A percentile compares a stretch with the other conserved stretches of the same genome.
phyloP scores from a whole-genome alignment of 805 yeast species.

The Kregervanrija delftensis region DNA sequence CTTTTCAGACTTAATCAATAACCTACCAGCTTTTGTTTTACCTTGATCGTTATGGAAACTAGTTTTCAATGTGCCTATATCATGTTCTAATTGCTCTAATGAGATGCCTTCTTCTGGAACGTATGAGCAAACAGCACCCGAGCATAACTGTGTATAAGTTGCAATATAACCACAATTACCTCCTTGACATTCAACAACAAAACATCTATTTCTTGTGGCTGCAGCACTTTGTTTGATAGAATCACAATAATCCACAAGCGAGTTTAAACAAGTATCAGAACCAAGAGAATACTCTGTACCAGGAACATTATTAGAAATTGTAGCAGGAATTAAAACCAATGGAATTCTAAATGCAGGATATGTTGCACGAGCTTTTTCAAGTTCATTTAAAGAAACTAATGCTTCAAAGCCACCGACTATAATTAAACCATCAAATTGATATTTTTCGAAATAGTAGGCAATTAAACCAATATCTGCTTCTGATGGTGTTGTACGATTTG shows the following conservation, averaged over 20 bases:
- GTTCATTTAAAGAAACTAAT: slow-evolving; percentile 61
- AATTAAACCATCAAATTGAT: slow-evolving; percentile 61
- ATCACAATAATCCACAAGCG: slow-evolving; percentile 67
- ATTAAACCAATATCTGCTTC: slow-evolving; percentile 62
- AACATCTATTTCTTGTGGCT: slow-evolving; percentile 70
- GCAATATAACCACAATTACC: slow-evolving; percentile 81
- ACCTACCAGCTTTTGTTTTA: slow-evolving; percentile 59
- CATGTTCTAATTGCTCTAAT: slow-evolving; percentile 55
- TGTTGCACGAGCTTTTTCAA: slow-evolving; percentile 49
- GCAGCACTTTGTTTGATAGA: slow-evolving; percentile 75
- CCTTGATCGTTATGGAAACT: slow-evolving; percentile 59
- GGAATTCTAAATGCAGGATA: slow-evolving; percentile 75
- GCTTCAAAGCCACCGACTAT: slow-evolving; percentile 82
- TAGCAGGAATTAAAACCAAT: slow-evolving; percentile 72
- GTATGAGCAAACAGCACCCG: slow-evolving; percentile 70
- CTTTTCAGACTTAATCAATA: slow-evolving; percentile 59
- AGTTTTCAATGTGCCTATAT: slow-evolving; percentile 52
- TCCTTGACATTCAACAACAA: slow-evolving; percentile 80
- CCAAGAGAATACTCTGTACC: slow-evolving; percentile 78
- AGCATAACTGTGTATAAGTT: slow-evolving; percentile 56
- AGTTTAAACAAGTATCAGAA: slow-evolving; percentile 67
- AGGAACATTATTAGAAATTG: slow-evolving; percentile 75
- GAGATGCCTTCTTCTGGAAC: slow-evolving; percentile 68
- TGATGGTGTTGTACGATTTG: slow-evolving; percentile 64
- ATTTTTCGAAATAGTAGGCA: slow-evolving; percentile 66